phyloP scores from a whole-genome alignment of 1,139 yeast species.

The Debaryomyces psychrophilus region DNA sequence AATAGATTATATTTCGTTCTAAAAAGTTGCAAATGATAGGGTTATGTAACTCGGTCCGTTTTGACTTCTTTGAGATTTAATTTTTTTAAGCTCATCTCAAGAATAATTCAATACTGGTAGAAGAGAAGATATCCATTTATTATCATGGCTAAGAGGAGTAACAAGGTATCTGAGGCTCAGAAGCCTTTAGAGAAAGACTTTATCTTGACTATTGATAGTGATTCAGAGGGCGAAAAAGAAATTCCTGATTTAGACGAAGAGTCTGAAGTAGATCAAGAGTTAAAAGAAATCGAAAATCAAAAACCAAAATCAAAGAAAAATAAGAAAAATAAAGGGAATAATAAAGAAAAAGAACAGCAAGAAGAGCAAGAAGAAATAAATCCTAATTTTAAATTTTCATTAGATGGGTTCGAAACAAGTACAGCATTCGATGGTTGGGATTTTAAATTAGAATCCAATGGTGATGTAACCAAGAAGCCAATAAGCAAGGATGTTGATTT shows the following conservation, averaged over 20 bases:
- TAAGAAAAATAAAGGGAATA: constrained; percentile 25
- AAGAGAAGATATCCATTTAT: background rate
- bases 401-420: constrained; percentile 58
- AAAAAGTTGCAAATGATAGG: background rate
- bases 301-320: constrained; percentile 28
- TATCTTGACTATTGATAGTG: constrained; percentile 55
- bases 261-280: constrained; percentile 19
- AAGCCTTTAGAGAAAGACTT: constrained; percentile 25
- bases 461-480: constrained; percentile 21
- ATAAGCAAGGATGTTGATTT: constrained; percentile 72
- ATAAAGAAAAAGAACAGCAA: constrained; percentile 25
- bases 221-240: constrained; percentile 55
- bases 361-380: constrained; percentile 58
- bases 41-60: constrained; percentile 10
- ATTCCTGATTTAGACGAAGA: constrained; percentile 30
- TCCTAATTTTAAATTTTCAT: constrained; percentile 69
- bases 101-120: background rate
- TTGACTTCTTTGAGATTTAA: constrained; percentile 5
- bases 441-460: constrained; percentile 56
- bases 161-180: background rate
- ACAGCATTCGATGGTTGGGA: constrained; percentile 79
- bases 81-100: constrained; percentile 16
- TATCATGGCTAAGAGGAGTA: constrained; percentile 11
- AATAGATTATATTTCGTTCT: background rate
- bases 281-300: constrained; percentile 27